These are phyloP conservation scores for Danielia oregonensis DNA, from an alignment of 805 yeast species.

Conservation along the genomic window DNA sequence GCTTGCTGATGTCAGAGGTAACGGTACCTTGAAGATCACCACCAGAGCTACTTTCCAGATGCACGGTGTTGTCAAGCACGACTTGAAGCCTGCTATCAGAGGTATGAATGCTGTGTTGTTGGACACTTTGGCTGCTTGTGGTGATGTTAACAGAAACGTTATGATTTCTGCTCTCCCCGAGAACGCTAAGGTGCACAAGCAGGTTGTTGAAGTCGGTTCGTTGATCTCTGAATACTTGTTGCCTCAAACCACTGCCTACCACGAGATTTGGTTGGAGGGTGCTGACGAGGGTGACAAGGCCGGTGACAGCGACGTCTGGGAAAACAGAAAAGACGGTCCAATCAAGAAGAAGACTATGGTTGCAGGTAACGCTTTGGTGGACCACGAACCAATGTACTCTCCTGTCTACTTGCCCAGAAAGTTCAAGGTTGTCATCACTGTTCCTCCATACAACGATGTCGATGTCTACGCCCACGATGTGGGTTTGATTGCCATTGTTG, in stretches of 20 bases:
- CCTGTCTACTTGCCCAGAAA: slow-evolving; percentile 89
- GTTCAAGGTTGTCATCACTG: slow-evolving; percentile 90
- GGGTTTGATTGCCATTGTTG: slow-evolving; percentile 85
- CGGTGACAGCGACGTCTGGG: slow-evolving; percentile 63
- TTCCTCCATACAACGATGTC: slow-evolving; percentile 95
- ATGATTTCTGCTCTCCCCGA: slow-evolving; percentile 88
- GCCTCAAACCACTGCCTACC: slow-evolving; percentile 92
- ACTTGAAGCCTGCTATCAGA: slow-evolving; percentile 85
- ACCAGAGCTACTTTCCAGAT: slow-evolving; percentile 97
- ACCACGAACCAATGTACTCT: slow-evolving; percentile 84
- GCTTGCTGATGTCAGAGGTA: slow-evolving; percentile 78
- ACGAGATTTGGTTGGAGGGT: slow-evolving; percentile 95
- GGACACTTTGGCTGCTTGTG: slow-evolving; percentile 97
- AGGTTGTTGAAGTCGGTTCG: slow-evolving; percentile 61
- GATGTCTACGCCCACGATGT: slow-evolving; percentile 96
- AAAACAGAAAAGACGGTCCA: slow-evolving; percentile 69
- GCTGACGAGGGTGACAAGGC: slow-evolving; percentile 66
- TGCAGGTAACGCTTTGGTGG: slow-evolving; percentile 80
- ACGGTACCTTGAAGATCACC: slow-evolving; percentile 89
- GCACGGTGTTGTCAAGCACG: slow-evolving; percentile 89
- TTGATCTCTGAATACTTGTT: slow-evolving; percentile 75
- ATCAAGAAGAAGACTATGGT: slow-evolving; percentile 77
- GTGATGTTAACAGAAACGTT: slow-evolving; percentile 96
- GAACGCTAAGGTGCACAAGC: slow-evolving; percentile 76
- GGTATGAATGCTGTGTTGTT: slow-evolving; percentile 86